Conservation (phyloP, 2,329 filamentous ascomycete genomes). For the Colletotrichum tofieldiae region DNA sequence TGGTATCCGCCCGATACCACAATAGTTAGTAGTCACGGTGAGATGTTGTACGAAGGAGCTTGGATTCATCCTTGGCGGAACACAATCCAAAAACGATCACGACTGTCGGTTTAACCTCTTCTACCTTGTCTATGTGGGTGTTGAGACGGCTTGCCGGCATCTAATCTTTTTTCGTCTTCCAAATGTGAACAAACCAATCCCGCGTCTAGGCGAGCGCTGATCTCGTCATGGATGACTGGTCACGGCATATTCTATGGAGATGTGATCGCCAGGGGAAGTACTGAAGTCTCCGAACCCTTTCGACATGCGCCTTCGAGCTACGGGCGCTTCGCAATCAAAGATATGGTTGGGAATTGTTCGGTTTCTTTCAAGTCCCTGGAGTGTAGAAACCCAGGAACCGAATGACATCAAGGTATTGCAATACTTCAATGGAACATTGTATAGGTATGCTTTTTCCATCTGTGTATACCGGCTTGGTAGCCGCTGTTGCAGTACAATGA, state of each 20-base stretch:
- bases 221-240: conserved; percentile 23
- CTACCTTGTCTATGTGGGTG: conserved; percentile 24
- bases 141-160: conserved; percentile 28
- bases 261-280: not conserved
- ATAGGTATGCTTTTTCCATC: not conserved
- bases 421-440: no score
- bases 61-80: conserved; percentile 14
- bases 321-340: conserved; percentile 28
- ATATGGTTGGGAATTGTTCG: conserved; percentile 9
- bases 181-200: not conserved
- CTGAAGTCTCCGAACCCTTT: conserved; percentile 12
- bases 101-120: conserved; percentile 16
- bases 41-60: conserved; percentile 21
- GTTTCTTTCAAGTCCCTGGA: conserved; percentile 32
- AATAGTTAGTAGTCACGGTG: no score
- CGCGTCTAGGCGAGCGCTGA: conserved; percentile 15
- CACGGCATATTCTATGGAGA: conserved; percentile 11
- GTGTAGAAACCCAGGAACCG: conserved; percentile 30
- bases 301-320: conserved; percentile 25
- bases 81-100: not conserved
- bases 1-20: no score
- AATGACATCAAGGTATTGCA: no score
- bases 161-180: conserved; percentile 12
- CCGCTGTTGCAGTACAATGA: no score
- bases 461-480: no score